phyloP scores from a whole-genome alignment of 2,329 filamentous ascomycete species.

The Colletotrichum musicola region DNA sequence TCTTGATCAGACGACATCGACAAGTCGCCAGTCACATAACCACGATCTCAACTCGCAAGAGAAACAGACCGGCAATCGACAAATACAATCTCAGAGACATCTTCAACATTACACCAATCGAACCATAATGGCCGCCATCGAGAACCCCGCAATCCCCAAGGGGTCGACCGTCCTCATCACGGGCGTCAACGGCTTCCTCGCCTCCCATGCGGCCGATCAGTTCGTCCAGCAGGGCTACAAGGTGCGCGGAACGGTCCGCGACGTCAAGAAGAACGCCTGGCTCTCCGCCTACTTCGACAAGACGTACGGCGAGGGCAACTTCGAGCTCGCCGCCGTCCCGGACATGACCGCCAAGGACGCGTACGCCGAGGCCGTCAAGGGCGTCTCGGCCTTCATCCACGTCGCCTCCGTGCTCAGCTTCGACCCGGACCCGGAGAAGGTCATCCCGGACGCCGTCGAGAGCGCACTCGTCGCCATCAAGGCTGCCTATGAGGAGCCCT shows the following conservation, averaged over 20 bases:
- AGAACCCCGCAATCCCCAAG: constrained; percentile 40
- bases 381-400: constrained; percentile 51
- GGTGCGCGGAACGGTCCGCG: constrained; percentile 59
- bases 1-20: neutral
- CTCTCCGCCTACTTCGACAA: constrained; percentile 46
- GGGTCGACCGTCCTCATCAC: constrained; percentile 55
- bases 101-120: neutral
- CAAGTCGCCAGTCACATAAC: neutral
- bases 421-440: constrained; percentile 51
- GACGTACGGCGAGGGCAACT: constrained; percentile 48
- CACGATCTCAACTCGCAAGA: neutral
- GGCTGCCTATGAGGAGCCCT: constrained; percentile 48
- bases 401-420: constrained; percentile 52
- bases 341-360: constrained; percentile 48
- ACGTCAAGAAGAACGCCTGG: constrained; percentile 49
- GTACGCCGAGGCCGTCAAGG: constrained; percentile 47
- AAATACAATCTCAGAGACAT: too few species aligned
- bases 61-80: too few species aligned
- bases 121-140: constrained; percentile 10
- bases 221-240: constrained; percentile 54
- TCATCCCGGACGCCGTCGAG: constrained; percentile 51
- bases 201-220: constrained; percentile 54
- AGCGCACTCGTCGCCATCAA: constrained; percentile 48
- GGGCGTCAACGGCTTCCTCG: constrained; percentile 57
- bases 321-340: constrained; percentile 50